Base-by-base conservation (phyloP, 768 basidiomycete species). In the Kockovaella imperatae region DNA sequence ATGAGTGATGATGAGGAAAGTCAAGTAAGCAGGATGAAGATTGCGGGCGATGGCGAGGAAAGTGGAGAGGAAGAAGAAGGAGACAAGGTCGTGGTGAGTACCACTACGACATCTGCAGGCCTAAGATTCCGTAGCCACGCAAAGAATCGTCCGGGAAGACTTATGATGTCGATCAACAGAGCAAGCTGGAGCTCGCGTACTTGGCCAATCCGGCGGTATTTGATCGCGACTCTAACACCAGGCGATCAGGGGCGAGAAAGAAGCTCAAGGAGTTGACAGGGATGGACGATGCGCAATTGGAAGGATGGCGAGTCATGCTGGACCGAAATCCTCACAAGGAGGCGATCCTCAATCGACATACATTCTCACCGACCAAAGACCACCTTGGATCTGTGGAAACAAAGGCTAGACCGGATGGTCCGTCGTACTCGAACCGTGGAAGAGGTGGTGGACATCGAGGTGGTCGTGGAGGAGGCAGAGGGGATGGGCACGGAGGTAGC, bases 221-320 rank as follows among this genome's bases (percentile, higher is more conserved):
- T 63, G 80, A 85, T 20, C 75, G 87, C 8, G 85, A 88, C 69
- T 78, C 77, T 0, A 75, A 74, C 34, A 91, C 87, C 15, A 70
- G 87, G 45, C 74, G 84, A 50, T 77, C 83, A 52, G 83, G 83
- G 60, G 75, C 76, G 0, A 74, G 91, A 23, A 75, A 73, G 1
- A 80, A 83, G 34, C 73, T 97, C 46, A 80, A 77, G 56, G 74
- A 76, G 18, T 76, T 79, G 57, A 93, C 87, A 29, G 82, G 85
- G 77, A 54, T 54, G 74, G 57, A 67, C 8, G 81, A 95, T 60
- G 84, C 84, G 57, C 89, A 93, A 63, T 81, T 95, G 23, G 89
- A 95, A 69, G 90, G 89, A 0, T 95, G 89, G 89, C 78, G 73
- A 48, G 81, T 86, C 47, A 87, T 93, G 83, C 69, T 95, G 49